A percentile compares a stretch with the other conserved stretches of the same genome.
Evolutionary conservation across 2,329 filamentous ascomycete species (phyloP).

Genomic region (Apiospora kogelbergensis): DNA sequence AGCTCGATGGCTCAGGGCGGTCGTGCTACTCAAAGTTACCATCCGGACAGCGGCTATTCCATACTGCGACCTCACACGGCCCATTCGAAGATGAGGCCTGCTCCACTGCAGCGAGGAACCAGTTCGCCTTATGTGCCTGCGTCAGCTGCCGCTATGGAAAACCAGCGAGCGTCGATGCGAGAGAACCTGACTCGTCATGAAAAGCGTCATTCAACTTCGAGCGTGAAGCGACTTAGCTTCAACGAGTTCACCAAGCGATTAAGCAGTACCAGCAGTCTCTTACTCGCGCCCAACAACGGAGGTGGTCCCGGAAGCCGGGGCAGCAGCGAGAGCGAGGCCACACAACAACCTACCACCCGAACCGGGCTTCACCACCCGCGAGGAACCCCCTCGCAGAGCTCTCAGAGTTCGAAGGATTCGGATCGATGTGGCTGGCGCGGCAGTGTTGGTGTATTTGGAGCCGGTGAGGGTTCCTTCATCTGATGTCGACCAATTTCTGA

Average conservation of each 20-base stretch:
- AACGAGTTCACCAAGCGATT: conserved; percentile 61
- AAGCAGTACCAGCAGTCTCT: conserved; percentile 60
- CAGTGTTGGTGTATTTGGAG: conserved; percentile 53
- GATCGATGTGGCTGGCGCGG: conserved; percentile 57
- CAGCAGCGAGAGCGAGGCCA: conserved; percentile 44
- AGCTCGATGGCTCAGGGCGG: conserved; percentile 34
- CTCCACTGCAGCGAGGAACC: conserved; percentile 42
- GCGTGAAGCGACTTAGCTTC: conserved; percentile 59
- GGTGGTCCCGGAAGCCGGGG: conserved; percentile 45
- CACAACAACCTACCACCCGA: conserved; percentile 35
- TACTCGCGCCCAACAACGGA: conserved; percentile 59
- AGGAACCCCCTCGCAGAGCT: conserved; percentile 33
- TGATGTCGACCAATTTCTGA: conserved; percentile 30
- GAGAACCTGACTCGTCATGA: conserved; percentile 35
- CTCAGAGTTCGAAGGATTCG: conserved; percentile 38
- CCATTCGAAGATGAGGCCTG: conserved; percentile 48
- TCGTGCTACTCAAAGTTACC: conserved; percentile 28
- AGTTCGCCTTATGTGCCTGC: conserved; percentile 48
- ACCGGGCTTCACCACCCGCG: conserved; percentile 31
- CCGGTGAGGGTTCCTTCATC: conserved; percentile 53
- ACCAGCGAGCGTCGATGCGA: conserved; percentile 35
- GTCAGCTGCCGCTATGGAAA: conserved; percentile 22
- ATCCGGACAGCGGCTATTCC: conserved; percentile 30
- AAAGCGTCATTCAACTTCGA: conserved; percentile 53
- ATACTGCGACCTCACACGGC: conserved; percentile 53